Evolutionary conservation across 768 basidiomycete species (phyloP), one percentile per base, ranked within the genome.

Genomic region (Rhodotorula taiwanensis): DNA sequence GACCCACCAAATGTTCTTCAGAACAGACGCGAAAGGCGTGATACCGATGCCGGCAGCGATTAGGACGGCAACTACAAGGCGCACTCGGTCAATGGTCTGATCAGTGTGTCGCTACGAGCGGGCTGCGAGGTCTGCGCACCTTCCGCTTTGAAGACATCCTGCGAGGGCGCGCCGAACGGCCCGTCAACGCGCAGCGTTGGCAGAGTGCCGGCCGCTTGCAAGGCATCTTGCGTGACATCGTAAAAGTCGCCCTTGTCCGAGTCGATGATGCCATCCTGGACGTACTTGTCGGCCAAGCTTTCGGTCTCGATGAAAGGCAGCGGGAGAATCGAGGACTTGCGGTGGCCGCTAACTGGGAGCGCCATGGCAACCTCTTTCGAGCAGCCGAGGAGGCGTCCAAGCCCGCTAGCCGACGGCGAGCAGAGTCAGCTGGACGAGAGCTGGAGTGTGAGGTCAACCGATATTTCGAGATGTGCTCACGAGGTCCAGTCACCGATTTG

Each of bases 31-130:
- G 72, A 94, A 97, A 1, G 92, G 92, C 18, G 93, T 94, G 47
- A 97, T 89, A 77, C 90, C 92, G 69, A 97, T 95, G 78, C 92
- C 92, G 64, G 89, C 90, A 66, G 90, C 91, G 66, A 97, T 82
- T 58, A 97, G 80, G n/a, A 97, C 80, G 44, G 89, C 91, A 52
- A 92, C 89, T 74, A 92, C 21, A n/a, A n/a, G n/a, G n/a, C n/a
- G n/a, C n/a, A n/a, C n/a, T n/a, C n/a, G n/a, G n/a, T 7, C 8
- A 4, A 16, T 7, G 11, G 18, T 16, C 7, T 6, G 14, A 42
- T 39, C 39, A 42, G 52, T 21, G 18, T 25, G 21, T 7, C n/a
- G 3, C 20, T 42, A n/a, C 1, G 2, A 20, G 14, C 2, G 23
- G 13, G 28, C 5, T 23, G 2, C 10, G 7, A 30, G 10, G 4